Evolutionary conservation across 306 rosid genomes (phyloP), one percentile per base, ranked within the genome.

Genomic region (Trifolium pratense): DNA sequence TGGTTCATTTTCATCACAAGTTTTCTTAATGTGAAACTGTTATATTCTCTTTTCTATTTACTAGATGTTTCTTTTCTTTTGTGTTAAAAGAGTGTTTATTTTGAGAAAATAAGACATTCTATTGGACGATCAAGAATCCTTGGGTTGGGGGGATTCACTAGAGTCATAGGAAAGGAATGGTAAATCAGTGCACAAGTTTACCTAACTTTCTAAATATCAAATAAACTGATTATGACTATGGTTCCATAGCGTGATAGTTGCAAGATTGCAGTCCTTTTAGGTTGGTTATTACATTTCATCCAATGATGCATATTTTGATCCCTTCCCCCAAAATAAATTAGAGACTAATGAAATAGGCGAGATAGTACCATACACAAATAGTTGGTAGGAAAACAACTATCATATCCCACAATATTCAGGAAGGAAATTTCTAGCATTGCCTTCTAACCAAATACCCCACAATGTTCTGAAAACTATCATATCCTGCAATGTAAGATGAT

Each of bases 1-100:
- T 3, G 70, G 26, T 48, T 69, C 56, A 56, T 76, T 16, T 48
- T 69, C 56, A 56, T 76, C 15, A 37, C 57, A 23, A 31, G 21
- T 58, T 55, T 18, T 55, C 15, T 55, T 10, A 55, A 18, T 21
- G 15, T 20, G 11, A 55, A 15, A 53, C 10, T 58, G 17, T 26
- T 13, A 25, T 58, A 9, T 53, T 53, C 4, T 18, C 7, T 58
- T 26, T 15, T 58, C 55, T 48, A 48, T 48, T 48, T 48, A 5
- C 9, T 18, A 20, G 29, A 9, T 53, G 5, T 53, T 52, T 52
- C 12, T 52, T 49, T 49, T 48, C 18, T 18, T 18, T 53, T 23
- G 17, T 56, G 15, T 5, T 14, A 16, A 36, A 43, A 23, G 51
- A 48, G 1, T 45, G 34, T 46, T 63, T 17, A 36, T 66, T 21